phyloP scores from a whole-genome alignment of 768 basidiomycete genomes.

The Mycena floridula region DNA sequence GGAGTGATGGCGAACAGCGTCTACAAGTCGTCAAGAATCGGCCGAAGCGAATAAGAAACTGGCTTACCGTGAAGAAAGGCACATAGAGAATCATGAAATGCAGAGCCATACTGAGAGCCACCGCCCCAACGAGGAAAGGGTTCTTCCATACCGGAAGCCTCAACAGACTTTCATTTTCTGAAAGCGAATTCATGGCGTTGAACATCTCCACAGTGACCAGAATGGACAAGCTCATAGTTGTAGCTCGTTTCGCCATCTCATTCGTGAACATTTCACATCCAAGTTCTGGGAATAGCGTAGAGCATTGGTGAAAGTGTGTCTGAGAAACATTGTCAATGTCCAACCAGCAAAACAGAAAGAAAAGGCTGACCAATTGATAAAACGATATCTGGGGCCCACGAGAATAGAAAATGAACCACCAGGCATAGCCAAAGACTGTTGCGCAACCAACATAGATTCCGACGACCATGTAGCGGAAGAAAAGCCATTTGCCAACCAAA shows the following conservation, averaged over 20 bases:
- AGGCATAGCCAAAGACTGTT: conserved; percentile 96
- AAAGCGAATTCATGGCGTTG: conserved; percentile 96
- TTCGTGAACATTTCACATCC: conserved; percentile 97
- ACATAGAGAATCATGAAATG: conserved; percentile 96
- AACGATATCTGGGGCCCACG: conserved; percentile 92
- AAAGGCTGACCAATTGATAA: conserved; percentile 74
- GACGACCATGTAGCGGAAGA: conserved; percentile 92
- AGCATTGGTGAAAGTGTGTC: conserved; percentile 97
- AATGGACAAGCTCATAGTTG: conserved; percentile 95
- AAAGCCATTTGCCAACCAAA: conserved; percentile 87
- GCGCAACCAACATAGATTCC: conserved; percentile 92
- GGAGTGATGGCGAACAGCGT: conserved; percentile 88
- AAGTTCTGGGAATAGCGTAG: conserved; percentile 75
- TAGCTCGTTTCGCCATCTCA: conserved; percentile 77
- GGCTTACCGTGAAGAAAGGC: conserved; percentile 87
- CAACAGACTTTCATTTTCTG: conserved; percentile 92
- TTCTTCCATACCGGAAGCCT: conserved; percentile 92
- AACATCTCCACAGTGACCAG: conserved; percentile 96
- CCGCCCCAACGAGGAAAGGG: conserved; percentile 84
- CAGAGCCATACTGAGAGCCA: conserved; percentile 85
- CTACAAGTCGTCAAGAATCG: conserved; percentile 28
- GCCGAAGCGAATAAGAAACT: conserved; percentile 3
- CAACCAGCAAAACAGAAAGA: conserved; percentile 3
- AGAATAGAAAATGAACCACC: conserved; percentile 95
- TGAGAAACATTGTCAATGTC: conserved; percentile 22